Percentiles rank a stretch among this genome's conserved stretches.
phyloP scores from a whole-genome alignment of 192 early-diverging fungal genomes.

The Umbelopsis sp. region DNA sequence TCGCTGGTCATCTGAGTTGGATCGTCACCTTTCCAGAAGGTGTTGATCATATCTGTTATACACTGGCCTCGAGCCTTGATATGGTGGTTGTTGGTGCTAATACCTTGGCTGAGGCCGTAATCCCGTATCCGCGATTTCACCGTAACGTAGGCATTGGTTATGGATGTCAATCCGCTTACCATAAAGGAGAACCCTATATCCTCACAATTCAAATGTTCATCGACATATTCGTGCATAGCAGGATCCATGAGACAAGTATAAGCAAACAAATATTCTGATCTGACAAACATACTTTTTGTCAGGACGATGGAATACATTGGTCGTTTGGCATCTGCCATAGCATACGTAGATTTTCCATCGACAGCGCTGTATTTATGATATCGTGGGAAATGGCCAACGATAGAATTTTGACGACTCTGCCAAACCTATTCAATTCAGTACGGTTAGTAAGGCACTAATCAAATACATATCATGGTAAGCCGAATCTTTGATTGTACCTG shows the following conservation, averaged over 20 bases:
- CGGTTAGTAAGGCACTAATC: not conserved
- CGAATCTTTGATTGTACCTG: not conserved
- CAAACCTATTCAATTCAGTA: conserved; percentile 18
- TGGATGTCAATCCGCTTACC: conserved; percentile 29
- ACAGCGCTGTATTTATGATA: conserved; percentile 22
- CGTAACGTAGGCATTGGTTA: conserved; percentile 11
- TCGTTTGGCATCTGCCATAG: conserved; percentile 9
- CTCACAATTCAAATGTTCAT: conserved; percentile 33
- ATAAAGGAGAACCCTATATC: conserved; percentile 34
- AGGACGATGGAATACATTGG: conserved; percentile 25
- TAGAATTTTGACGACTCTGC: conserved; percentile 19
- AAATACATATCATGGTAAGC: too few relatives aligned
- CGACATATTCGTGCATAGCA: conserved; percentile 26
- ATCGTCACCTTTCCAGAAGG: conserved; percentile 18
- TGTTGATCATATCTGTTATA: conserved; percentile 18
- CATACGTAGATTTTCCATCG: conserved; percentile 12
- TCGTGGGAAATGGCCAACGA: conserved; percentile 37
- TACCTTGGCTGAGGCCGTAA: conserved; percentile 28
- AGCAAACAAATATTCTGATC: conserved; percentile 35
- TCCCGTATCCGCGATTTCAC: conserved; percentile 20
- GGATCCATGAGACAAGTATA: conserved; percentile 35
- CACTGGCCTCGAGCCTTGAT: conserved; percentile 26
- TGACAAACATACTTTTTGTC: conserved; percentile 37
- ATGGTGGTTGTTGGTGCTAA: conserved; percentile 22
- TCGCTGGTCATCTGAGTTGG: conserved; percentile 8